A percentile compares a stretch with the other conserved stretches of the same genome.
phyloP scores from a whole-genome alignment of 2,329 filamentous ascomycete genomes.

The Cladobotryum protrusum region DNA sequence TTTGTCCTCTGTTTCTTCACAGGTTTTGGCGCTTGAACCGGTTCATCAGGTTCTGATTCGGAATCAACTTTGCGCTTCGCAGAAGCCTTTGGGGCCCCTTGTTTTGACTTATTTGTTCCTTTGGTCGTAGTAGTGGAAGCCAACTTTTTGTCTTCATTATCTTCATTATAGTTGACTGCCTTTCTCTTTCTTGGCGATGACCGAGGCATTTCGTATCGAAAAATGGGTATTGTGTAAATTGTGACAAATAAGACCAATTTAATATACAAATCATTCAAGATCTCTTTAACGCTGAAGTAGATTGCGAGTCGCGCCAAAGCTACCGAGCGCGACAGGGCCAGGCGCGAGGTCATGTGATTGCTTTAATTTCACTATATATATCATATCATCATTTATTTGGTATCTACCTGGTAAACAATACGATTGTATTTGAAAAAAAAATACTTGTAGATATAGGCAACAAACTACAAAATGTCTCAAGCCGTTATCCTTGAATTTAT shows the following conservation, averaged over 20 bases:
- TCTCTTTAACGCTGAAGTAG: no score
- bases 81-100: conserved; percentile 14
- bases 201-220: conserved; percentile 25
- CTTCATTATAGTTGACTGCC: conserved; percentile 27
- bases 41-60: background rate
- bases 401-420: no score
- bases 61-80: conserved; percentile 18
- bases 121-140: conserved; percentile 7
- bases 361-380: no score
- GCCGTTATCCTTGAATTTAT: no score
- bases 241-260: background rate
- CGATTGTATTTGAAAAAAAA: no score
- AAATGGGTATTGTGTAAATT: background rate
- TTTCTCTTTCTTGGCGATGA: conserved; percentile 28
- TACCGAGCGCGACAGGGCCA: background rate
- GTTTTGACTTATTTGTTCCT: conserved; percentile 16
- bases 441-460: no score
- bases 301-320: background rate
- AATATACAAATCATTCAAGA: background rate
- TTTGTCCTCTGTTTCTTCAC: conserved; percentile 23
- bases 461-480: no score
- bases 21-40: background rate
- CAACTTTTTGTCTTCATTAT: conserved; percentile 15
- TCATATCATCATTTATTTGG: no score
- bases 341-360: conserved; percentile 17